A percentile compares a stretch with the other conserved stretches of the same genome.
Evolutionary conservation across 2,329 filamentous ascomycete species (phyloP).

Genomic region (Xylariomycetidae sp.): DNA sequence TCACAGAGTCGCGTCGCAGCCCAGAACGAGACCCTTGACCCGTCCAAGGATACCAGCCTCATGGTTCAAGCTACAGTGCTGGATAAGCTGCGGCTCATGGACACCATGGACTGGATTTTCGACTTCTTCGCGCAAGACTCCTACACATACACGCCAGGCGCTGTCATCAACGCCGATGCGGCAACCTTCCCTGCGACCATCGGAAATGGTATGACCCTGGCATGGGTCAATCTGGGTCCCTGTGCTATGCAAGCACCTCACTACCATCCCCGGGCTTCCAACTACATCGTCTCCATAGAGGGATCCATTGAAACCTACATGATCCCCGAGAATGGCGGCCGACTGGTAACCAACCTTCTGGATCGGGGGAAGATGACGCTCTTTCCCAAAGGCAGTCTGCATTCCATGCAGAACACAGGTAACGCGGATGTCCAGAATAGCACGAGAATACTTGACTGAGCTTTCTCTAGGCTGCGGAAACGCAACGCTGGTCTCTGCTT

Average conservation of each 20-base stretch:
- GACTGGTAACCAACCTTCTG: constrained; percentile 1
- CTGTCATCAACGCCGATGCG: constrained; percentile 2
- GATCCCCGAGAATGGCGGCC: constrained; percentile 3
- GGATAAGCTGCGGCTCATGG: too few species aligned
- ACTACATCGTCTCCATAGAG: constrained; percentile 2
- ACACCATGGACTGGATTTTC: constrained; percentile 2
- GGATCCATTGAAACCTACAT: constrained; percentile 2
- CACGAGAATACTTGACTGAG: too few species aligned
- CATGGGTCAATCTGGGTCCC: constrained; percentile 3
- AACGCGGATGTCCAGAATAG: not conserved
- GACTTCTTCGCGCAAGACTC: constrained; percentile 2
- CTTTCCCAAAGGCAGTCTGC: constrained; percentile 4
- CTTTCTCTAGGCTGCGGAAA: constrained; percentile 2
- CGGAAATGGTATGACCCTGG: constrained; percentile 3
- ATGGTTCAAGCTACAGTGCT: too few species aligned
- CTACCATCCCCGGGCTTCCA: constrained; percentile 5
- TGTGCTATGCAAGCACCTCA: constrained; percentile 5
- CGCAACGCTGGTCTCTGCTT: constrained; percentile 3
- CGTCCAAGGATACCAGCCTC: too few species aligned
- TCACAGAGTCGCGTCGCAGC: too few species aligned
- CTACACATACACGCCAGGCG: not conserved
- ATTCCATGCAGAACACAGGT: constrained; percentile 5
- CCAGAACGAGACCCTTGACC: too few species aligned
- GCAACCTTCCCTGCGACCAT: constrained; percentile 4
- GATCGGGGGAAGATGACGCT: constrained; percentile 3